Evolutionary conservation across 306 rosid genomes (phyloP).

Genomic region (Vigna angularis): DNA sequence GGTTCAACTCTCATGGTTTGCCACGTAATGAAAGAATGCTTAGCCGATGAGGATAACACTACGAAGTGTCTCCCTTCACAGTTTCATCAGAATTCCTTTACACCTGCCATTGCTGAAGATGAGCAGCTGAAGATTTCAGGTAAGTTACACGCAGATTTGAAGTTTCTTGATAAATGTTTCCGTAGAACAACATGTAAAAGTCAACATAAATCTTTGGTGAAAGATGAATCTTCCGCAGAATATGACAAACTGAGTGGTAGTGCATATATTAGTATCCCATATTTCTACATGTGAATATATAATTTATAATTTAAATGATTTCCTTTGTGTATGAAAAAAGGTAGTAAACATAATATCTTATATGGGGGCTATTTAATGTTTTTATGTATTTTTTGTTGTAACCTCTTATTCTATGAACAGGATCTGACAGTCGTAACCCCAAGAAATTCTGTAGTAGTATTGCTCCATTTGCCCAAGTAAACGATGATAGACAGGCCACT

Average conservation of each 20-base stretch:
- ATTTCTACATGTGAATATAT: not conserved
- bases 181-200: constrained; percentile 35
- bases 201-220: constrained; percentile 47
- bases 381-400: constrained; percentile 16
- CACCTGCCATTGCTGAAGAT: constrained; percentile 45
- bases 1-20: constrained; percentile 91
- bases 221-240: constrained; percentile 45
- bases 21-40: constrained; percentile 60
- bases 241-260: constrained; percentile 51
- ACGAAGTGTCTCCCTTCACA: constrained; percentile 51
- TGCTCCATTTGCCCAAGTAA: constrained; percentile 46
- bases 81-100: constrained; percentile 50
- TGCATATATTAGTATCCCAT: constrained; percentile 31
- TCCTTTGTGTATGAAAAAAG: not conserved
- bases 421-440: constrained; percentile 44
- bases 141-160: constrained; percentile 43
- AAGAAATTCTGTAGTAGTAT: constrained; percentile 38
- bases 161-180: constrained; percentile 39
- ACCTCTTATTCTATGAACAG: constrained; percentile 40
- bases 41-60: constrained; percentile 50
- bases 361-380: constrained; percentile 27
- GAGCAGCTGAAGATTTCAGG: constrained; percentile 43
- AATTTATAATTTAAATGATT: not conserved
- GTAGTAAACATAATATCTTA: constrained; percentile 8
- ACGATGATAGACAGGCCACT: constrained; percentile 40